Conservation (phyloP, 2,329 filamentous ascomycete species). For the Fusarium sp. region DNA sequence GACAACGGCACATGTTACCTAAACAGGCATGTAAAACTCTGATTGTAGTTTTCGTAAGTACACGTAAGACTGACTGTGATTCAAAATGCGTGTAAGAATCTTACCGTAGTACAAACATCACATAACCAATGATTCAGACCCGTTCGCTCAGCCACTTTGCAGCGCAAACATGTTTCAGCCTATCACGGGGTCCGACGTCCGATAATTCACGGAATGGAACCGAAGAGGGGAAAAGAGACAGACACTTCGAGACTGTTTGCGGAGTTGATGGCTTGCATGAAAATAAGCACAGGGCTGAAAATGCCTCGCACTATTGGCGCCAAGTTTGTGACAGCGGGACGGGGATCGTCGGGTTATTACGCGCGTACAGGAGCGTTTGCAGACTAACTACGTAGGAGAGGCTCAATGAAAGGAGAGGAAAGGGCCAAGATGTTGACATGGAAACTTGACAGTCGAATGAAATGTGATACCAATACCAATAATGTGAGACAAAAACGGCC, state of each 20-base stretch:
- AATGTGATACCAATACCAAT: neutral
- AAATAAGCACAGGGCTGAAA: conserved; percentile 7
- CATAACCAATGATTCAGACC: neutral
- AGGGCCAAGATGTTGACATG: neutral
- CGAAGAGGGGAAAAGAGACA: neutral
- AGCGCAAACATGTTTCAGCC: neutral
- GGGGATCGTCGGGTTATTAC: neutral
- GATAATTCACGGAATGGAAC: neutral
- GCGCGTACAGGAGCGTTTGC: neutral
- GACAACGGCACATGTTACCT: too few relatives aligned
- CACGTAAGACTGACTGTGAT: conserved; percentile 12
- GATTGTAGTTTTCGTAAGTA: neutral
- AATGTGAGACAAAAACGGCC: neutral
- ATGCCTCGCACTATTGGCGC: neutral
- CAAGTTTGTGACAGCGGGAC: neutral
- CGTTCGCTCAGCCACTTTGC: conserved; percentile 5
- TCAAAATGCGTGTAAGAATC: conserved; percentile 1
- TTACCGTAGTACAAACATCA: neutral
- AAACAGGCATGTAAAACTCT: neutral
- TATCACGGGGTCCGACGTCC: neutral
- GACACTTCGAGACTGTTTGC: conserved; percentile 18
- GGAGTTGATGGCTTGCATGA: neutral
- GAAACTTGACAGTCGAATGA: neutral
- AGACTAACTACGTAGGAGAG: neutral
- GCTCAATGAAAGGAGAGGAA: neutral